Percentiles rank a stretch among this genome's conserved stretches.
Evolutionary conservation across 805 yeast genomes (phyloP).

Genomic region (Myxozyma melibiosi): DNA sequence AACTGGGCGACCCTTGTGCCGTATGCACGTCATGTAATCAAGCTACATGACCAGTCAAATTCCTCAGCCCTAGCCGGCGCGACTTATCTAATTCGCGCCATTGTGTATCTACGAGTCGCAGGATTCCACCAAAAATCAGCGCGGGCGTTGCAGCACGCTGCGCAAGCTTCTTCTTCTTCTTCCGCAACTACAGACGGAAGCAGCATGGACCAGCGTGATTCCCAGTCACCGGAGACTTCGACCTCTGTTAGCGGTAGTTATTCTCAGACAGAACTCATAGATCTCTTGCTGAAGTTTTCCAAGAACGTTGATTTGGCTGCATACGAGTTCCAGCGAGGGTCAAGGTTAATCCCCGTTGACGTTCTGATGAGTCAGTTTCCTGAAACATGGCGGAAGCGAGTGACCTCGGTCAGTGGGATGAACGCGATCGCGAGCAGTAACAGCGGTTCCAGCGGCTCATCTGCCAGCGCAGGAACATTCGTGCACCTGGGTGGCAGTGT

Average conservation of each 20-base stretch:
- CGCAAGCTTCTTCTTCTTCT: neutral
- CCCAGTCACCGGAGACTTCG: conserved; percentile 12
- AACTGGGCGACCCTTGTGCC: conserved; percentile 35
- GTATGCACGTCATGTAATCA: conserved; percentile 28
- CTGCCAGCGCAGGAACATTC: neutral
- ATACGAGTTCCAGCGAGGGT: conserved; percentile 30
- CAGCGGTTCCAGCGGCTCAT: neutral
- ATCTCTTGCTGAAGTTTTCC: conserved; percentile 6
- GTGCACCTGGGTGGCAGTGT: conserved; percentile 21
- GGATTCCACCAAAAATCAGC: conserved; percentile 20
- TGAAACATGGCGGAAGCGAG: conserved; percentile 28
- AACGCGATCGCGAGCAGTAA: neutral
- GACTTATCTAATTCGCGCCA: conserved; percentile 34
- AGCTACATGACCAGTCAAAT: conserved; percentile 26
- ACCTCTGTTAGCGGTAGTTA: neutral
- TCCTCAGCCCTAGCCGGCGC: conserved; percentile 29
- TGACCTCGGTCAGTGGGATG: neutral
- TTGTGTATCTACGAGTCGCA: conserved; percentile 33
- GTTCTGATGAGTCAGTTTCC: conserved; percentile 24
- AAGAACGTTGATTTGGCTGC: conserved; percentile 27
- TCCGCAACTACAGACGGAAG: neutral
- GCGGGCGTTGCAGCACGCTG: conserved; percentile 10
- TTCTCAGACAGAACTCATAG: conserved; percentile 1
- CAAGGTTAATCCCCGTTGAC: conserved; percentile 20
- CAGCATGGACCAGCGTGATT: neutral